Evolutionary conservation across 106 monocot species (phyloP).

Genomic region (Allium fistulosum): DNA sequence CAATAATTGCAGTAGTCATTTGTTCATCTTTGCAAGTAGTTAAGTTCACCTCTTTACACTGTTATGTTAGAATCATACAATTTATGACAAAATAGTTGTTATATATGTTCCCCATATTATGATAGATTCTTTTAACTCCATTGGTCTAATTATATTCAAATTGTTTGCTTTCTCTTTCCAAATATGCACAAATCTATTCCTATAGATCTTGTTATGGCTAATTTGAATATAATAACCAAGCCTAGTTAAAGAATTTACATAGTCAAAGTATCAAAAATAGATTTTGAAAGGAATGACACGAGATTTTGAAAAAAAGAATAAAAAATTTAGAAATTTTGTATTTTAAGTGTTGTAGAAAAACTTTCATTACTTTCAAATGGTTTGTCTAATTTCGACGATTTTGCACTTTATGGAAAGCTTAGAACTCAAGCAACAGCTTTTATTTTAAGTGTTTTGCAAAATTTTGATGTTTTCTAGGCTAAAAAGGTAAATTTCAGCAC

Average conservation of each 20-base stretch:
- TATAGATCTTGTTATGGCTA: background rate
- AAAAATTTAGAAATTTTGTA: too few relatives aligned
- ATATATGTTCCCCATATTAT: background rate
- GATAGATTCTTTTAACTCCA: background rate
- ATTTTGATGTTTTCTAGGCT: too few relatives aligned
- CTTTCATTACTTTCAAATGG: too few relatives aligned
- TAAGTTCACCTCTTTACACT: background rate
- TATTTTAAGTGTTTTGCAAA: too few relatives aligned
- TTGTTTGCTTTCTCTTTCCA: background rate
- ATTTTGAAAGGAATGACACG: too few relatives aligned
- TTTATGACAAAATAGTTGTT: background rate
- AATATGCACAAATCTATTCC: background rate
- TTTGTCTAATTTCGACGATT: too few relatives aligned
- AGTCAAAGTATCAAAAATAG: too few relatives aligned
- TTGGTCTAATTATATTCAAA: background rate
- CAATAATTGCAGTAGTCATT: background rate
- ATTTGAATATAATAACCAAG: background rate
- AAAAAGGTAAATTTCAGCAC: too few relatives aligned
- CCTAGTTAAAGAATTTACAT: background rate
- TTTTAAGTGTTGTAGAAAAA: too few relatives aligned
- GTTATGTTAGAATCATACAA: background rate
- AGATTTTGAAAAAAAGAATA: too few relatives aligned
- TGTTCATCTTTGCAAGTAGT: slow-evolving; percentile 1
- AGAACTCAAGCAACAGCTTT: too few relatives aligned
- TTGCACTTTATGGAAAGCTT: too few relatives aligned